These are phyloP conservation scores for Domatiomyces globalis DNA, from an alignment of 2,329 filamentous ascomycete species.

Conservation along the genomic window DNA sequence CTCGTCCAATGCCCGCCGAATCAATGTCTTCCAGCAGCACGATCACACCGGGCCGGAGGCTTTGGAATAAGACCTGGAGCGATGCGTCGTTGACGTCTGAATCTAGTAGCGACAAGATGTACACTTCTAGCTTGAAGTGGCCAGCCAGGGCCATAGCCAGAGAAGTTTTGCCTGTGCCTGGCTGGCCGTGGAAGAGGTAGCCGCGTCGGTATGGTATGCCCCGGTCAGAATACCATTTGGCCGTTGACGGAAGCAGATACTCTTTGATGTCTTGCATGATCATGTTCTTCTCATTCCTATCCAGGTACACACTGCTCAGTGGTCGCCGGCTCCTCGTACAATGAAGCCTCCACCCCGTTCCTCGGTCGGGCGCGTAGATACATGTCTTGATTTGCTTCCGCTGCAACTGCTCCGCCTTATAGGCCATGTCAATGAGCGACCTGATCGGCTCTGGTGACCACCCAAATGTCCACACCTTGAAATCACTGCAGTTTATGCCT, in stretches of 20 bases:
- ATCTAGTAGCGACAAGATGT: conserved; percentile 48
- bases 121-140: conserved; percentile 52
- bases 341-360: conserved; percentile 19
- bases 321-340: conserved; percentile 35
- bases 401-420: conserved; percentile 24
- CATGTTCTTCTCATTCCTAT: conserved; percentile 47
- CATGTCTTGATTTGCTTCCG: conserved; percentile 21
- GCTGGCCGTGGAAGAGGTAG: conserved; percentile 64
- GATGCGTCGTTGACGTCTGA: conserved; percentile 48
- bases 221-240: conserved; percentile 16
- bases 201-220: conserved; percentile 62
- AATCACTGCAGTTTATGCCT: neutral
- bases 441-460: conserved; percentile 34
- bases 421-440: conserved; percentile 31
- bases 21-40: conserved; percentile 58
- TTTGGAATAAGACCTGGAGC: conserved; percentile 44
- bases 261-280: conserved; percentile 63
- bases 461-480: neutral
- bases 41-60: conserved; percentile 48
- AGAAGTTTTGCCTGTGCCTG: conserved; percentile 59
- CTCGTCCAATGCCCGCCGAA: conserved; percentile 39
- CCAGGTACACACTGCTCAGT: conserved; percentile 62
- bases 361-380: conserved; percentile 21
- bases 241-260: conserved; percentile 37
- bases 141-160: conserved; percentile 54